Evolutionary conservation across 805 yeast species (phyloP), one percentile per base, ranked within the genome.

Genomic region (Saturnispora galanensis): DNA sequence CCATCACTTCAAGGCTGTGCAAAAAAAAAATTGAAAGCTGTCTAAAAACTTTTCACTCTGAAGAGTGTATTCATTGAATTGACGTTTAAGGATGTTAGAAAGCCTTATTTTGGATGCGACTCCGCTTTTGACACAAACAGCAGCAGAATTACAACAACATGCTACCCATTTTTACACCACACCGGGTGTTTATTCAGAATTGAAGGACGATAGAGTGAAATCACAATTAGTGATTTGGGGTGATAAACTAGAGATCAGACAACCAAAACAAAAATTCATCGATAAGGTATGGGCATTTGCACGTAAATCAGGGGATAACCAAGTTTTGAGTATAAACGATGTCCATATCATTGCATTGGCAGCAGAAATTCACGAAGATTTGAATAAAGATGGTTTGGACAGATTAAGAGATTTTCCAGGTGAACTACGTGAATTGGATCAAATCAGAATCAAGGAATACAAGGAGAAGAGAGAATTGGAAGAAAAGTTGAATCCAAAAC

Each of bases 31-130:
- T 18, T n/a, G 13, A 18, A 12, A 11, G 13, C 11, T 36, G 13
- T 35, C 38, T 16, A 37, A 21, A 37, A 21, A 3, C 21, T 37
- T 37, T 37, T 37, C 16, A n/a, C 16, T 16, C 38, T 13, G 7
- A 4, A 26, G n/a, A 28, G 11, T 28, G 11, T 13, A 30, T 10
- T 26, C 10, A 28, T n/a, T 31, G 31, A 31, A 30, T n/a, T 11
- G 30, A 9, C 3, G 6, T 40, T 34, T 3, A 8, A 33, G 10
- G 11, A 47, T 67, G 48, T 74, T 79, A 29, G 68, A 73, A 49
- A 68, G 79, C 1, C 68, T 94, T 46, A 84, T 86, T 31, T 71
- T 93, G 52, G 98, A 93, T 73, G 97, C 98, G 3, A 93, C 96
- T 41, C 98, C 98, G 5, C 67, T 93, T 52, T 84, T 93, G 53